Conservation (phyloP, 345 rosid genomes). For the Anacardium occidentale region DNA sequence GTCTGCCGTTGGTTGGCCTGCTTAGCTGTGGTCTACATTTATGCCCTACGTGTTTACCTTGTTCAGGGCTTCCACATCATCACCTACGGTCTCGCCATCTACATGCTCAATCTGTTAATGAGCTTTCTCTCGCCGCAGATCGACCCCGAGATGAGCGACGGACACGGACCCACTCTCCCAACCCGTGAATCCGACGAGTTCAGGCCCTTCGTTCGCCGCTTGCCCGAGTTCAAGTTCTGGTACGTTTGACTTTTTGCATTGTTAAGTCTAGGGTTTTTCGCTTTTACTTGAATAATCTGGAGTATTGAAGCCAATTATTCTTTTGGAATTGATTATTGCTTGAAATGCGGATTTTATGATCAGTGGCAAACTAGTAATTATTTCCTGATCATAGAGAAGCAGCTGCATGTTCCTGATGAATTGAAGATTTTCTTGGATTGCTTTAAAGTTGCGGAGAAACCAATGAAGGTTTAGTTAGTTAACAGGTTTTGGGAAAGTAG, state of each 20-base stretch:
- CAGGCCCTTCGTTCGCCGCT: slow-evolving; percentile 88
- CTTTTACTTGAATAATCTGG: background rate
- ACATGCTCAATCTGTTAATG: slow-evolving; percentile 77
- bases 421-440: background rate
- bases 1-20: slow-evolving; percentile 67
- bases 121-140: slow-evolving; percentile 92
- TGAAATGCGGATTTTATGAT: background rate
- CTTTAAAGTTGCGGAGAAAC: background rate
- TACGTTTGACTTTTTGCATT: slow-evolving; percentile 18
- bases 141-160: slow-evolving; percentile 73
- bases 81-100: slow-evolving; percentile 87
- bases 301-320: background rate
- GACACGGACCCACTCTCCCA: slow-evolving; percentile 72
- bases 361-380: background rate
- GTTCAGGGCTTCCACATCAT: slow-evolving; percentile 87
- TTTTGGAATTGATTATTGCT: background rate
- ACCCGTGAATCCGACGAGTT: slow-evolving; percentile 90
- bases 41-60: slow-evolving; percentile 71
- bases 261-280: background rate
- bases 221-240: slow-evolving; percentile 96
- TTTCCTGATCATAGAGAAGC: background rate
- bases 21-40: slow-evolving; percentile 45
- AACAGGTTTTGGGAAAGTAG: background rate
- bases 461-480: background rate
- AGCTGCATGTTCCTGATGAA: background rate